Conservation (phyloP, 805 yeast species). For the Metschnikowia koreensis region DNA sequence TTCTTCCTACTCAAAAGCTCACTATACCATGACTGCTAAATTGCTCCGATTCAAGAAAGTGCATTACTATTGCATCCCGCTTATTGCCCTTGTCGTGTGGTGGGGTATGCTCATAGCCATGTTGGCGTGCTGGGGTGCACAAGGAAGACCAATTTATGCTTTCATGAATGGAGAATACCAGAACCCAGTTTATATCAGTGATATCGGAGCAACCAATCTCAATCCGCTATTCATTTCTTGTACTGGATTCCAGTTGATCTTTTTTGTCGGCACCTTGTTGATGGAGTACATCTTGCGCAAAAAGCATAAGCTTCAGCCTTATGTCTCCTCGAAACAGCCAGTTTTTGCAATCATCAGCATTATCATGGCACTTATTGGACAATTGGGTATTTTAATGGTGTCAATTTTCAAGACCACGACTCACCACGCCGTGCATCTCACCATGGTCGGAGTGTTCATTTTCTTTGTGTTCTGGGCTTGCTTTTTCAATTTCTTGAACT, state of each 20-base stretch:
- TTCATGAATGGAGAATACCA: constrained; percentile 46
- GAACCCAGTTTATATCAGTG: constrained; percentile 70
- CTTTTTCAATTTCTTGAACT: constrained; percentile 34
- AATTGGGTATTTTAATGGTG: constrained; percentile 71
- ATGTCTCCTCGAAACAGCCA: constrained; percentile 43
- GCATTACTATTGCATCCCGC: constrained; percentile 59
- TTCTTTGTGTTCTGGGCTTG: constrained; percentile 57
- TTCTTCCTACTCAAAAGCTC: not conserved
- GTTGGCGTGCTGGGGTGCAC: constrained; percentile 72
- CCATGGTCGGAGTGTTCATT: constrained; percentile 75
- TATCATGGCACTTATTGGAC: constrained; percentile 54
- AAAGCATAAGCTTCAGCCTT: constrained; percentile 54
- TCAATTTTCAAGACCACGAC: constrained; percentile 66
- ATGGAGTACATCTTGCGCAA: constrained; percentile 64
- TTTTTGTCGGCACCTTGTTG: constrained; percentile 61
- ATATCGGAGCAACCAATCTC: constrained; percentile 83
- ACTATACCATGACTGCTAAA: constrained; percentile 9
- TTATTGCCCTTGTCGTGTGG: constrained; percentile 71
- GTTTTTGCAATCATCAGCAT: constrained; percentile 41
- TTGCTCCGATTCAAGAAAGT: constrained; percentile 39
- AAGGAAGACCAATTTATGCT: constrained; percentile 71
- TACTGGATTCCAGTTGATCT: constrained; percentile 72
- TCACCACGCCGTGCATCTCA: constrained; percentile 57
- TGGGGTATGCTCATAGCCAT: constrained; percentile 88
- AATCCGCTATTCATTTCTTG: constrained; percentile 84